Base-by-base conservation (phyloP, 768 basidiomycete genomes). In the Leccinum imitatum region DNA sequence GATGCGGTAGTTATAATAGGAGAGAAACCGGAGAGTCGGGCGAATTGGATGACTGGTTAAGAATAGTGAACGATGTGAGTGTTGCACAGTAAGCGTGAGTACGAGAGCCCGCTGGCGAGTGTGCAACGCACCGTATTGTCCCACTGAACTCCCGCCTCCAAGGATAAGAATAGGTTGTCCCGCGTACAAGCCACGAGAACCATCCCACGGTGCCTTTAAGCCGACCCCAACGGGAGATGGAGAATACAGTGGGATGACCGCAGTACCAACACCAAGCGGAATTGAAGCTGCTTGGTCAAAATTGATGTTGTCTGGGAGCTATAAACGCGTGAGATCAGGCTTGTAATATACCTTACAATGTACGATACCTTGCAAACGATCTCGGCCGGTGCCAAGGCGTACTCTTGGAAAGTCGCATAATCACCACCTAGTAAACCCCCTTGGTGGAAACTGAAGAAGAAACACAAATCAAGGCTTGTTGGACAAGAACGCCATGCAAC, bases 1-100 rank as follows among this genome's bases (percentile, higher is more conserved):
- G 79, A 79, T 6, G 79, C 73, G 0, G 79, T 80, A 14, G 77
- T 71, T 46, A 79, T 72, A 44, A 80, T 75, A 0, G 73, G 73
- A 10, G 68, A 74, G 50, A 77, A 75, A 3, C 71, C 75, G 5
- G 75, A 76, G 27, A 76, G 62, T 25, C 47, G 65, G 6, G 75
- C 69, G 13, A 77, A 68, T 61, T 77, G 77, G 46, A 77, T 73
- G n/a, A 61, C 75, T 73, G 23, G 17, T 27, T 10, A 15, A 53
- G 6, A 21, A 44, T 15, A 30, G 27, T 7, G 31, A 19, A 33
- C 15, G 17, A 47, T 27, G n/a, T 4, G n/a, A 3, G 4, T 2
- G 19, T 33, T 8, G n/a, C 17, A 39, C 11, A 9, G 53, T 6
- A 27, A 44, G 39, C 27, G 39, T 59, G 17, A 39, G 37, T 11